Evolutionary conservation across 305 asterid species (phyloP).

Genomic region (Ilex paraguariensis): DNA sequence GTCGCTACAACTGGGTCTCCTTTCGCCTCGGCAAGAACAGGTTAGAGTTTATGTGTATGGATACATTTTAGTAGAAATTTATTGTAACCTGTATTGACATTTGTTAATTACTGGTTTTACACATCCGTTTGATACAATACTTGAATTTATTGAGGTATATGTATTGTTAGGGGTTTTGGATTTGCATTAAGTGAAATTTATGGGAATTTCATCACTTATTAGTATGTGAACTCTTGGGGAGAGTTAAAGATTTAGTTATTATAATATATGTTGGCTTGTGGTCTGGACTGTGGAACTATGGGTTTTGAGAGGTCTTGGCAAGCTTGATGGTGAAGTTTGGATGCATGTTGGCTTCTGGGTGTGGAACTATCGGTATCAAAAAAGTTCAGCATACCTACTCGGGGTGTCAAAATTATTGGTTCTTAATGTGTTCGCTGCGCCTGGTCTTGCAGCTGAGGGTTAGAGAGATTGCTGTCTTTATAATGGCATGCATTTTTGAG

Average conservation of each 20-base stretch:
- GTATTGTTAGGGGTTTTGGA: background rate
- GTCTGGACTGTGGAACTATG: background rate
- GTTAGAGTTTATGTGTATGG: slow-evolving; percentile 30
- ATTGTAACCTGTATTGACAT: too few relatives aligned
- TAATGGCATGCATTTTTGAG: too few relatives aligned
- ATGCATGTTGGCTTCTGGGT: background rate
- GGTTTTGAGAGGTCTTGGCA: too few relatives aligned
- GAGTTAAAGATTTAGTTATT: background rate
- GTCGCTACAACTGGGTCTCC: slow-evolving; percentile 62
- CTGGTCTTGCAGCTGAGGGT: too few relatives aligned
- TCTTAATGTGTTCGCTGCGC: too few relatives aligned
- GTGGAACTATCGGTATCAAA: background rate
- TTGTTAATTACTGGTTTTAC: too few relatives aligned
- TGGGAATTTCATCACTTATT: too few relatives aligned
- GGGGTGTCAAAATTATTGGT: too few relatives aligned
- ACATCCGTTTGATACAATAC: background rate
- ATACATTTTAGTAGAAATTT: too few relatives aligned
- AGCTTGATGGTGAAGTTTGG: too few relatives aligned
- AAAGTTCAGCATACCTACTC: background rate
- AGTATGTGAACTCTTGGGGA: background rate
- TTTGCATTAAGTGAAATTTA: background rate
- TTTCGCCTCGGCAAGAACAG: slow-evolving; percentile 68
- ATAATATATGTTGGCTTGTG: background rate
- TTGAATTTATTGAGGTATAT: too few relatives aligned
- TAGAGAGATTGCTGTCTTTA: too few relatives aligned